Evolutionary conservation across 352 stramenopile species (phyloP).

Genomic region (Phytopythium delawarense): DNA sequence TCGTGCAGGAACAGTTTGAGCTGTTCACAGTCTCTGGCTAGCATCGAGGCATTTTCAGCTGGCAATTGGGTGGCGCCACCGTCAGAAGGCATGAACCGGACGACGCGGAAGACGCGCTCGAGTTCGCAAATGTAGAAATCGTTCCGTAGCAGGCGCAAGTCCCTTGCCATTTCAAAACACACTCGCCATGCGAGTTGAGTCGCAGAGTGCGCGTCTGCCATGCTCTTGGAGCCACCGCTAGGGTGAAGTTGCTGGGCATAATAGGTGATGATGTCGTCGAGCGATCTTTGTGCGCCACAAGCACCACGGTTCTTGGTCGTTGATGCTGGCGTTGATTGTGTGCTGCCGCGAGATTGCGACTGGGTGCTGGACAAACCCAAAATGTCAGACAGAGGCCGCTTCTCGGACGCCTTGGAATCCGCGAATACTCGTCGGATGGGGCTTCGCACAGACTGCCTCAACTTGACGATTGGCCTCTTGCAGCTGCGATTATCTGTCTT

Average conservation of each 20-base stretch:
- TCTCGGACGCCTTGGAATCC: not conserved
- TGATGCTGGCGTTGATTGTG: not conserved
- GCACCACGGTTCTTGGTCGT: too few species aligned
- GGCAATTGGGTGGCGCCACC: not conserved
- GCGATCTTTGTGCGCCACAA: not conserved
- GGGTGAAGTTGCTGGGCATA: not conserved
- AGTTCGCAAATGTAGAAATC: slow-evolving; percentile 48
- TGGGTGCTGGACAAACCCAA: not conserved
- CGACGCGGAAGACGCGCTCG: slow-evolving; percentile 14
- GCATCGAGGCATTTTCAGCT: not conserved
- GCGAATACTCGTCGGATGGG: not conserved
- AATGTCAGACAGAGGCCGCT: not conserved
- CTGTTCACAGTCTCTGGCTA: not conserved
- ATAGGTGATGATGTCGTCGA: not conserved
- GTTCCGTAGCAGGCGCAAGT: slow-evolving; percentile 53
- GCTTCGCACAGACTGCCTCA: not conserved
- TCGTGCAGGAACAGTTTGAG: slow-evolving; percentile 25
- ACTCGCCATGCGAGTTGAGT: not conserved
- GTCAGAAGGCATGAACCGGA: not conserved
- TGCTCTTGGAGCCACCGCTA: not conserved
- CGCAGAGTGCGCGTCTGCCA: not conserved
- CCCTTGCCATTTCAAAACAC: slow-evolving; percentile 42
- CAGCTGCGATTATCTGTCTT: not conserved
- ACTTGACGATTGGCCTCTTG: not conserved
- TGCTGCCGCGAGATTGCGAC: not conserved